These are phyloP conservation scores for Yamadazyma membranifaciens DNA, from an alignment of 1,139 yeast species.

Conservation along the genomic window DNA sequence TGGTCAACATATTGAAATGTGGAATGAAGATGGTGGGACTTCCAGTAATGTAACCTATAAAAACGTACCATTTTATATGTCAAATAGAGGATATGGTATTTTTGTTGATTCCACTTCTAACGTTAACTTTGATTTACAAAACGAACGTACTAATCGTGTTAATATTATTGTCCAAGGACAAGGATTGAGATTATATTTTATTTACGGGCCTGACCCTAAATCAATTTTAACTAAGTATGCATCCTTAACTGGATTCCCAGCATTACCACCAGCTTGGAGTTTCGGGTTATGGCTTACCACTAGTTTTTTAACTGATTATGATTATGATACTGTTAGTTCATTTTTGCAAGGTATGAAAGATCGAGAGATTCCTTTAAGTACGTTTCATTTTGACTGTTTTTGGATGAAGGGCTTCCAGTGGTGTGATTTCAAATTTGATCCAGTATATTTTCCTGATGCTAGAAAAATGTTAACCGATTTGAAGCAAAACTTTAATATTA, in stretches of 20 bases:
- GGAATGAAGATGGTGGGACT: slow-evolving; percentile 39
- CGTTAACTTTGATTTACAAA: slow-evolving; percentile 30
- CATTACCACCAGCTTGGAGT: slow-evolving; percentile 36
- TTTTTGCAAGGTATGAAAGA: slow-evolving; percentile 33
- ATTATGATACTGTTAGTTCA: slow-evolving; percentile 26
- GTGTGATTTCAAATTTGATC: slow-evolving; percentile 35
- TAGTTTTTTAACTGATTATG: slow-evolving; percentile 29
- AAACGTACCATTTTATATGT: slow-evolving; percentile 31
- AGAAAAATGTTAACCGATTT: slow-evolving; percentile 22
- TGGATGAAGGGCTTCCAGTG: slow-evolving; percentile 39
- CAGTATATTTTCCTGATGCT: slow-evolving; percentile 27
- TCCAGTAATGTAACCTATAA: slow-evolving; percentile 33
- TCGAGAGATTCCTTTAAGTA: slow-evolving; percentile 27
- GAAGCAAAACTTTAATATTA: slow-evolving; percentile 24
- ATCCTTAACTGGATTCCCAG: slow-evolving; percentile 29
- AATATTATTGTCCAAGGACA: slow-evolving; percentile 34
- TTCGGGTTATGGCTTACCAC: slow-evolving; percentile 37
- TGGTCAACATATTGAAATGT: slow-evolving; percentile 34
- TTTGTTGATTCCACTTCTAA: slow-evolving; percentile 29
- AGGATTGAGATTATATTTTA: slow-evolving; percentile 24
- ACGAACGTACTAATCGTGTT: slow-evolving; percentile 33
- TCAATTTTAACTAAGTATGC: slow-evolving; percentile 25
- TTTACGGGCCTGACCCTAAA: slow-evolving; percentile 30
- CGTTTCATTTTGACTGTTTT: slow-evolving; percentile 36
- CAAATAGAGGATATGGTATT: slow-evolving; percentile 32